Evolutionary conservation across 2,329 filamentous ascomycete species (phyloP).

Genomic region (Alternaria angustiovoidea): DNA sequence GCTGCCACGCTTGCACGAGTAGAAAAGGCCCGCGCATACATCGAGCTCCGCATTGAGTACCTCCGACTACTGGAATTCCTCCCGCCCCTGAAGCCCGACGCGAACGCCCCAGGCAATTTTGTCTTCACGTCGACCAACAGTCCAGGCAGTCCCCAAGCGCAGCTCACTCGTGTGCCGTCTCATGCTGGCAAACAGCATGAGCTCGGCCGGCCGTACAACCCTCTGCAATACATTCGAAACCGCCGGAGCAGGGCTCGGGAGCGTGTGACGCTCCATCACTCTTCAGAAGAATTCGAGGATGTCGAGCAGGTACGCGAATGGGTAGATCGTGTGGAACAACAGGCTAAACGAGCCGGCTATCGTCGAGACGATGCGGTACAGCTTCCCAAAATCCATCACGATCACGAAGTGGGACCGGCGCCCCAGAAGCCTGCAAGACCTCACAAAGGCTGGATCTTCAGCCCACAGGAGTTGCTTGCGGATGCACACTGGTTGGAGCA

Average conservation of each 20-base stretch:
- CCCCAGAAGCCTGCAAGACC: slow-evolving; percentile 71
- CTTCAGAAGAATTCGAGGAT: slow-evolving; percentile 79
- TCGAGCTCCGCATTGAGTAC: slow-evolving; percentile 88
- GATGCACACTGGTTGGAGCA: slow-evolving; percentile 93
- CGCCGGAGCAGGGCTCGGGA: slow-evolving; percentile 83
- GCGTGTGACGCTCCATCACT: slow-evolving; percentile 75
- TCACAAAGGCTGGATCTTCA: slow-evolving; percentile 83
- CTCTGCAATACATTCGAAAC: slow-evolving; percentile 90
- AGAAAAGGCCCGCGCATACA: slow-evolving; percentile 82
- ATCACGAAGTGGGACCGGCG: slow-evolving; percentile 31
- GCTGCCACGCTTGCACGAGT: slow-evolving; percentile 81
- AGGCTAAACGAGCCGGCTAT: slow-evolving; percentile 50
- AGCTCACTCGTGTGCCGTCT: slow-evolving; percentile 50
- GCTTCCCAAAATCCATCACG: slow-evolving; percentile 43
- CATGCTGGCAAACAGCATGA: slow-evolving; percentile 47
- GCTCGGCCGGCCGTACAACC: slow-evolving; percentile 83
- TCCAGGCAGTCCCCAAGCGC: slow-evolving; percentile 52
- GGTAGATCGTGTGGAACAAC: slow-evolving; percentile 73
- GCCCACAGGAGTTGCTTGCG: slow-evolving; percentile 84
- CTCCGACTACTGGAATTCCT: slow-evolving; percentile 79
- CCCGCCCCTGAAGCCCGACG: slow-evolving; percentile 71
- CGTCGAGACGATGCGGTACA: slow-evolving; percentile 47
- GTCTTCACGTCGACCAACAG: slow-evolving; percentile 50
- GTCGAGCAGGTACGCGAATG: slow-evolving; percentile 75
- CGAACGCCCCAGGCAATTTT: slow-evolving; percentile 53